Conservation (phyloP, 2,329 filamentous ascomycete genomes). For the Trichoderma sp. region DNA sequence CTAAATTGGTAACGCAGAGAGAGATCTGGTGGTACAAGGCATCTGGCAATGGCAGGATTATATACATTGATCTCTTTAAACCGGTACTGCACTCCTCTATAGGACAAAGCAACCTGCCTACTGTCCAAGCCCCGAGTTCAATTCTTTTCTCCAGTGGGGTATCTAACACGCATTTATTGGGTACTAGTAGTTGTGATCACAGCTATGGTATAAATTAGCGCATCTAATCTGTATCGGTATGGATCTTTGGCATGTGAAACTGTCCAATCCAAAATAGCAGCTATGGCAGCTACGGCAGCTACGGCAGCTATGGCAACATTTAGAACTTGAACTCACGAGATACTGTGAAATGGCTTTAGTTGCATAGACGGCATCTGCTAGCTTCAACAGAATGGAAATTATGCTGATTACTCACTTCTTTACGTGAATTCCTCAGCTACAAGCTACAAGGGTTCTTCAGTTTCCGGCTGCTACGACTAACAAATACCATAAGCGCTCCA, state of each 20-base stretch:
- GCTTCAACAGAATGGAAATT: not conserved
- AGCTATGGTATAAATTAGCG: not conserved
- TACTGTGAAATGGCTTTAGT: not conserved
- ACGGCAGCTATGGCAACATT: not conserved
- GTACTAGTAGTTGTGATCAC: not conserved
- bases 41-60: not conserved
- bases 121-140: not conserved
- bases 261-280: not conserved
- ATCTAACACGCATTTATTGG: not conserved
- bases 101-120: not conserved
- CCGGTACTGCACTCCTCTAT: not conserved
- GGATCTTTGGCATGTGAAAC: conserved; percentile 12
- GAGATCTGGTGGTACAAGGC: not conserved
- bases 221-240: not conserved
- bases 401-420: not conserved
- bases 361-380: not conserved
- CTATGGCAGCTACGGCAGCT: not conserved
- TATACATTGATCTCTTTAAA: not conserved
- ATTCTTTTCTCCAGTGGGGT: not conserved
- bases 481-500: not conserved
- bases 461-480: not conserved
- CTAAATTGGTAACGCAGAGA: conserved; percentile 22
- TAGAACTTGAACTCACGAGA: not conserved
- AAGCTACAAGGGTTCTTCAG: not conserved
- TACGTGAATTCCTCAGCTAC: not conserved